Base-by-base conservation (phyloP, 1,139 yeast genomes). In the Torulaspora pretoriensis region DNA sequence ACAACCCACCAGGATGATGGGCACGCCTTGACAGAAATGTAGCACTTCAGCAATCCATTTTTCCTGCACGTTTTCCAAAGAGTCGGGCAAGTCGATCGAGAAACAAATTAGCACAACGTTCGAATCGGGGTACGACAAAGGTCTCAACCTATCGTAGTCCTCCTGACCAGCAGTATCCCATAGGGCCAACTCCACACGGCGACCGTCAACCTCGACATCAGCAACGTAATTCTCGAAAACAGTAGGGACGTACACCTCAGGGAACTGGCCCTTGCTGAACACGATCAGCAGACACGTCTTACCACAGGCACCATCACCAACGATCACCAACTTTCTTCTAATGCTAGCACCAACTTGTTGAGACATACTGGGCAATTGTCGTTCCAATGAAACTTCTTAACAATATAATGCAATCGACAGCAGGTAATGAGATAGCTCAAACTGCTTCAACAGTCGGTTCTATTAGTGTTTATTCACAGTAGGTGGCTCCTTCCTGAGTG, bases 141-240 rank as follows among this genome's bases (percentile, higher is more conserved):
- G 96, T 73, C 97, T 83, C 65, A 89, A 77, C 72, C 96, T 83
- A 69, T 88, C 96, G 69, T 88, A 89, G 72, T 89, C 97, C 74
- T 89, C 96, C 77, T 89, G 97, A 53, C 97, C 97, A 46, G 97
- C 97, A 59, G 97, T 89, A 86, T 89, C 97, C 96, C 97, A 89
- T 55, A 89, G 76, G 19, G 96, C 96, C 70, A 89, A 77, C 68
- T 87, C 95, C 48, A 88, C 96, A 68, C 86, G 86, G 74, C 95
- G 83, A 46, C 96, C 96, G 62, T 89, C 90, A 51, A 89, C 95
- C 67, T 85, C 95, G 47, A 89, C 96, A 64, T 87, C 95, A 38
- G 96, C 92, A 58, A 87, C 95, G 69, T 89, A 88, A 74, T 88
- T 88, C 68, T 89, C 97, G 64, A 89, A 89, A 49, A 89, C 96